Percentiles rank a stretch among this genome's conserved stretches.
phyloP scores from a whole-genome alignment of 2,329 filamentous ascomycete genomes.

The Fusarium oxysporum region DNA sequence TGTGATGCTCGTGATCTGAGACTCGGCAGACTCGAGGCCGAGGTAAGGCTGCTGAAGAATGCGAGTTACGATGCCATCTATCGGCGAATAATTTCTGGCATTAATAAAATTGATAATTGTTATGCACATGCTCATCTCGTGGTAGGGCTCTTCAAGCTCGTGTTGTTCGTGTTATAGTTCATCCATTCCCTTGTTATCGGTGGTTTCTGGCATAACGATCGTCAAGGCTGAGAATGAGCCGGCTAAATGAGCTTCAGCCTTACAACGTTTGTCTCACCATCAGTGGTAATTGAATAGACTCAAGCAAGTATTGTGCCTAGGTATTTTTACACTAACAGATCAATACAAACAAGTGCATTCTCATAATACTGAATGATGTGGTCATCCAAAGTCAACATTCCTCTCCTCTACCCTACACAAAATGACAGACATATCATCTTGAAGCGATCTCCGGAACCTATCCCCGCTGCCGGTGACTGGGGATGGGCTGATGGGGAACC shows the following conservation, averaged over 20 bases:
- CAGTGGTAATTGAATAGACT: background rate
- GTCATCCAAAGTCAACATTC: background rate
- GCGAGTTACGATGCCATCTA: too few relatives aligned
- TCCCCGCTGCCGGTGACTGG: conserved; percentile 35
- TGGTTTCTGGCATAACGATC: too few relatives aligned
- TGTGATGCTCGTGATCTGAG: background rate
- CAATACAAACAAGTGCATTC: accelerated
- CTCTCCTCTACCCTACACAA: conserved; percentile 25
- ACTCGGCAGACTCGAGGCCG: background rate
- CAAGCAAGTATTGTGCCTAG: background rate
- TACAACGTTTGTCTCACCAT: background rate
- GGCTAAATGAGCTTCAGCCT: background rate
- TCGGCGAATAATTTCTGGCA: background rate
- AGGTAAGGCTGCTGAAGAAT: background rate
- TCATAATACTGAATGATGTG: background rate
- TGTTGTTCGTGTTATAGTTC: too few relatives aligned
- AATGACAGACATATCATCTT: background rate
- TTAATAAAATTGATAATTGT: background rate
- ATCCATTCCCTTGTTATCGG: too few relatives aligned
- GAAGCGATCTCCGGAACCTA: conserved; percentile 30
- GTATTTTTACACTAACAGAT: background rate
- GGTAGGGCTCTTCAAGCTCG: too few relatives aligned
- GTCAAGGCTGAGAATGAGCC: background rate
- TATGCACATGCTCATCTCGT: too few relatives aligned
- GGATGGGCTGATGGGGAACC: conserved; percentile 18